These are phyloP conservation scores for Pseudohalonectria lignicola DNA, from an alignment of 2,329 filamentous ascomycete species.

Conservation along the genomic window DNA sequence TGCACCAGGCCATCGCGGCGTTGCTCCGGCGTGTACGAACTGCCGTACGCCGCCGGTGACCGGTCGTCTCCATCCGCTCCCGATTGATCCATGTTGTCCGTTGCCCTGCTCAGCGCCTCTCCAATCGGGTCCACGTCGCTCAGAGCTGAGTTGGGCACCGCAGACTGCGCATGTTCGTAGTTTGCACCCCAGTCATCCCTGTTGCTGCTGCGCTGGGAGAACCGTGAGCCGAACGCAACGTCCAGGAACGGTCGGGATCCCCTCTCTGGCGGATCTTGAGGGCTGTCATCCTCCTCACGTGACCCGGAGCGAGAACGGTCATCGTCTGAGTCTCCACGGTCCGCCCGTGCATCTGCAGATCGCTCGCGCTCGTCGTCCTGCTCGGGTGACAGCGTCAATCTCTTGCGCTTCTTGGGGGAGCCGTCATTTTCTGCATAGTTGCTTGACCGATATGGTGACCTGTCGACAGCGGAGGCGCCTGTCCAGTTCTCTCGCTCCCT, in stretches of 20 bases:
- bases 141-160: constrained; percentile 31
- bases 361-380: constrained; percentile 22
- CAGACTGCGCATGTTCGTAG: constrained; percentile 32
- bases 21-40: constrained; percentile 34
- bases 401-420: constrained; percentile 54
- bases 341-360: neutral
- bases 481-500: constrained; percentile 29
- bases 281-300: constrained; percentile 10
- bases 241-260: too few relatives aligned
- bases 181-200: constrained; percentile 35
- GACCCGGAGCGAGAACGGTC: neutral
- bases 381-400: constrained; percentile 54
- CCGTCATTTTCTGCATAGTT: constrained; percentile 31
- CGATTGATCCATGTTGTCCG: too few relatives aligned
- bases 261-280: too few relatives aligned
- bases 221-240: too few relatives aligned
- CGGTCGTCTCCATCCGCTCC: constrained; percentile 44
- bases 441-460: constrained; percentile 26
- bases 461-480: constrained; percentile 21
- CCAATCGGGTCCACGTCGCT: constrained; percentile 33
- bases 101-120: constrained; percentile 32
- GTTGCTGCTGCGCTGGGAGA: constrained; percentile 23
- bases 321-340: too few relatives aligned
- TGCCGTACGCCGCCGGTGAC: constrained; percentile 27
- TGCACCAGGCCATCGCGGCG: constrained; percentile 38